A percentile compares a stretch with the other conserved stretches of the same genome.
Evolutionary conservation across 2,329 filamentous ascomycete genomes (phyloP).

Genomic region (Exserohilum rostratum): DNA sequence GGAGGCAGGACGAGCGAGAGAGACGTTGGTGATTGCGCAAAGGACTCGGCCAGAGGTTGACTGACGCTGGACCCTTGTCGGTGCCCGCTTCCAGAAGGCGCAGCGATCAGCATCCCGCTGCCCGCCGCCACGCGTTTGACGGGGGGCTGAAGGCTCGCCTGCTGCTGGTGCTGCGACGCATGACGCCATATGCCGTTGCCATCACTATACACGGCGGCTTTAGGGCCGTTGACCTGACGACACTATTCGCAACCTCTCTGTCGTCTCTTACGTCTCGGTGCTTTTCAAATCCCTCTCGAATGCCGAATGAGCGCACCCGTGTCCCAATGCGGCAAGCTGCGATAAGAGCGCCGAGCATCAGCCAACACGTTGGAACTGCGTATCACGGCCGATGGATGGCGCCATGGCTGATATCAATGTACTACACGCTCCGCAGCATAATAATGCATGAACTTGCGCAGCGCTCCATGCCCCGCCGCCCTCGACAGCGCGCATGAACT

Average conservation of each 20-base stretch:
- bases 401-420: too few relatives aligned
- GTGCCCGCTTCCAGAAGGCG: slow-evolving; percentile 19
- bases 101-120: slow-evolving; percentile 16
- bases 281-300: too few relatives aligned
- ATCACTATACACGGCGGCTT: neutral
- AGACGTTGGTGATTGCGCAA: neutral
- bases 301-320: too few relatives aligned
- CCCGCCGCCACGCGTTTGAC: slow-evolving; percentile 17
- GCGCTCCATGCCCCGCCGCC: neutral
- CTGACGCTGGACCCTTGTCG: slow-evolving; percentile 17
- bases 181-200: slow-evolving; percentile 5
- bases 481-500: too few relatives aligned
- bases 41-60: slow-evolving; percentile 13
- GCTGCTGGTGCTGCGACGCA: neutral
- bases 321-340: neutral
- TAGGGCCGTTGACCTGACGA: too few relatives aligned
- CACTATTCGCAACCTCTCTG: too few relatives aligned
- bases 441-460: slow-evolving; percentile 4
- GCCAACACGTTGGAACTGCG: neutral
- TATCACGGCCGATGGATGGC: neutral
- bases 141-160: slow-evolving; percentile 1
- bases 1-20: slow-evolving; percentile 5
- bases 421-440: neutral
- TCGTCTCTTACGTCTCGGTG: too few relatives aligned
- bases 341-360: neutral